phyloP scores from a whole-genome alignment of 371 early-diverging fungal genomes.

The Mucor velutinosus region DNA sequence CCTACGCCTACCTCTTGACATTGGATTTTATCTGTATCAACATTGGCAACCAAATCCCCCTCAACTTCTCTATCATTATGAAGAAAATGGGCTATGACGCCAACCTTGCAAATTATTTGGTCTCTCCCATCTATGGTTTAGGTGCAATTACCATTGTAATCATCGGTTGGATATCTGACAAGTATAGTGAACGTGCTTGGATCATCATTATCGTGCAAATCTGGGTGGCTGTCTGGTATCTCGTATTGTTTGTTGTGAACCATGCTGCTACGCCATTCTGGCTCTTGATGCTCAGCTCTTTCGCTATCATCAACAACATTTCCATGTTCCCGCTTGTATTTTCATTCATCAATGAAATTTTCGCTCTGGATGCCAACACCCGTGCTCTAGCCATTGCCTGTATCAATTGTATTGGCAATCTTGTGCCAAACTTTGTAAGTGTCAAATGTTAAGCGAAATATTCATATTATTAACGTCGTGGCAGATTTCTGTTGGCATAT shows the following conservation, averaged over 20 bases:
- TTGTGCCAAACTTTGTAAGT: too few species aligned
- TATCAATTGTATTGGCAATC: too few species aligned
- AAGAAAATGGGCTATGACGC: conserved; percentile 5
- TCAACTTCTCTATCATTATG: conserved; percentile 11
- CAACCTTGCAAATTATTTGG: neutral
- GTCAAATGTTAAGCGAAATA: too few species aligned
- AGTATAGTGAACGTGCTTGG: conserved; percentile 9
- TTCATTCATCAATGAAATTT: conserved; percentile 13
- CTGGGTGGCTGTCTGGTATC: conserved; percentile 24
- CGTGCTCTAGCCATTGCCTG: neutral
- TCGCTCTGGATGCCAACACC: conserved; percentile 5
- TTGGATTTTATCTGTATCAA: conserved; percentile 7
- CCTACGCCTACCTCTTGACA: conserved; percentile 6
- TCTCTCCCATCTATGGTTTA: conserved; percentile 5
- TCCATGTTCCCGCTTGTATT: conserved; percentile 11
- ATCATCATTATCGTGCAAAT: conserved; percentile 6
- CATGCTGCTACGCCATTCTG: conserved; percentile 15
- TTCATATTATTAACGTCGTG: too few species aligned
- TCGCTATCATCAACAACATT: conserved; percentile 4
- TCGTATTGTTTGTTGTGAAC: conserved; percentile 15
- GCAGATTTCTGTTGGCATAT: too few species aligned
- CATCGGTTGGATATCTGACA: conserved; percentile 20
- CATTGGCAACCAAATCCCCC: conserved; percentile 7
- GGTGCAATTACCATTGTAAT: conserved; percentile 1
- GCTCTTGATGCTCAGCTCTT: conserved; percentile 14